Conservation (phyloP, 1,284 basidiomycete species). For the Leccinum pallidistipes region DNA sequence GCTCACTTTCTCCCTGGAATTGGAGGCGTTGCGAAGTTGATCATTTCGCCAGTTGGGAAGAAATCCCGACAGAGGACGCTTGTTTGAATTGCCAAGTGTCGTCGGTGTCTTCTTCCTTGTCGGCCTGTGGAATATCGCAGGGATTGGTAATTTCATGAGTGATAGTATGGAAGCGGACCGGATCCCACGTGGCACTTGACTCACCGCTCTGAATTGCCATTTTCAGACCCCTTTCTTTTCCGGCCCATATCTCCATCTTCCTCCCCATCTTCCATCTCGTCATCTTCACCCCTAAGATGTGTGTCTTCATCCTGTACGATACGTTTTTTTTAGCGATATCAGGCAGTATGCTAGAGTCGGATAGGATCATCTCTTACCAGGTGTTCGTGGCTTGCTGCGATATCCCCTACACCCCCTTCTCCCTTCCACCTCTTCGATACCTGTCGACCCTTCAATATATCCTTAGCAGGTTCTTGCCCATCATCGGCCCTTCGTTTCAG, state of each 20-base stretch:
- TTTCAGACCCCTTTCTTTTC: neutral
- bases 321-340: no score
- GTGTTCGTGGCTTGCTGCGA: no score
- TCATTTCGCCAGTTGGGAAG: neutral
- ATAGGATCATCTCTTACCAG: no score
- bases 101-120: neutral
- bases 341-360: no score
- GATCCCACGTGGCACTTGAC: neutral
- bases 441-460: no score
- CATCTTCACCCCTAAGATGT: neutral
- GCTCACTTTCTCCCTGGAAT: neutral
- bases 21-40: neutral
- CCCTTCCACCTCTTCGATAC: no score
- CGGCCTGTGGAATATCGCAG: neutral
- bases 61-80: neutral
- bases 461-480: no score
- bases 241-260: neutral
- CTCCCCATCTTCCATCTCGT: neutral
- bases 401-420: no score
- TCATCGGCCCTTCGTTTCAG: no score
- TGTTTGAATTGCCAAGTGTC: neutral
- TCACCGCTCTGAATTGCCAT: neutral
- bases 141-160: neutral
- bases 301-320: no score
- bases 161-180: neutral